Evolutionary conservation across 1,284 basidiomycete genomes (phyloP).

Genomic region (Ceratobasidium sp.): DNA sequence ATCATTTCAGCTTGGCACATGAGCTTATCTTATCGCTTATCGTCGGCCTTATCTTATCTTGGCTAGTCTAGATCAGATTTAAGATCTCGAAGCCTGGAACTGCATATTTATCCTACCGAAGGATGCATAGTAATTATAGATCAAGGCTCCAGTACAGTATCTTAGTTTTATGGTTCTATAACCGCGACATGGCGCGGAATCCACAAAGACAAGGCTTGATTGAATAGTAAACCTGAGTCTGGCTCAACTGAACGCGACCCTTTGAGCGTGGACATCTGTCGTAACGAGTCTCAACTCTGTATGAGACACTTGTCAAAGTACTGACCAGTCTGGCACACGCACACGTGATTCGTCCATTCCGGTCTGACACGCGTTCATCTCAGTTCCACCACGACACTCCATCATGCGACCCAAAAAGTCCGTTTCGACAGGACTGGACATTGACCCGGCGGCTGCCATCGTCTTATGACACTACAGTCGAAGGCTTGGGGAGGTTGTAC

Average conservation of each 20-base stretch:
- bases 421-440: not conserved
- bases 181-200: too few species aligned
- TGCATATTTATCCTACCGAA: too few species aligned
- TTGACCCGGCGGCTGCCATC: not conserved
- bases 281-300: too few species aligned
- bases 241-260: not conserved
- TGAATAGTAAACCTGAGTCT: too few species aligned
- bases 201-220: too few species aligned
- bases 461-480: not conserved
- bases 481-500: not conserved
- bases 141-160: too few species aligned
- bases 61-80: not conserved
- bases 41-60: slow-evolving; percentile 10
- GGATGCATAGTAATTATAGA: too few species aligned
- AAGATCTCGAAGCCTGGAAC: not conserved
- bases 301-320: not conserved
- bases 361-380: not conserved
- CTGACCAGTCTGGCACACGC: not conserved
- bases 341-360: not conserved
- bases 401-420: not conserved
- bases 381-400: not conserved
- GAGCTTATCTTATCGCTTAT: slow-evolving; percentile 14
- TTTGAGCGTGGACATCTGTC: not conserved
- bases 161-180: too few species aligned
- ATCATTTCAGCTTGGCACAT: not conserved